Evolutionary conservation across 257 asterid species (phyloP).

Genomic region (Capsicum baccatum): DNA sequence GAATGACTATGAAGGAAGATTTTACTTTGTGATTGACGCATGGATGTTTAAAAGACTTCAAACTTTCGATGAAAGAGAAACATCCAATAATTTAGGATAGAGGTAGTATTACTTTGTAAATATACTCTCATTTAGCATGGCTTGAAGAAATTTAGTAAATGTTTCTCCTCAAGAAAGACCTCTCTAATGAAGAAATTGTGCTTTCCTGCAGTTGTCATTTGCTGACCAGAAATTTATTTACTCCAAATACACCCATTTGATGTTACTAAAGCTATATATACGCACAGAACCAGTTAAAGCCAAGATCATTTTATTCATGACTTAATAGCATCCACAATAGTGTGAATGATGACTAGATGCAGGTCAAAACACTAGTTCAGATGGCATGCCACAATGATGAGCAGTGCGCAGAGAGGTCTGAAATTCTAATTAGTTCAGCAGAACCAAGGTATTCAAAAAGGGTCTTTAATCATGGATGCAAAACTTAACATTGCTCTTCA

Average conservation of each 20-base stretch:
- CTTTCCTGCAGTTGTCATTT: background rate
- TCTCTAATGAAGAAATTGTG: background rate
- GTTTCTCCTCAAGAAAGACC: background rate
- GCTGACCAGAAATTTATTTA: background rate
- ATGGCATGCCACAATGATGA: no score
- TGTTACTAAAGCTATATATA: background rate
- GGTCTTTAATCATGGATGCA: background rate
- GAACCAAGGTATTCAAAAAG: background rate
- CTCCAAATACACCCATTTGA: background rate
- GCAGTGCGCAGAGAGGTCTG: no score
- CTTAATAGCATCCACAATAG: no score
- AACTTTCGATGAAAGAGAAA: no score
- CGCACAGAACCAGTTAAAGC: background rate
- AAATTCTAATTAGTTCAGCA: background rate
- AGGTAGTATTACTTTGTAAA: no score
- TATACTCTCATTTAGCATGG: background rate
- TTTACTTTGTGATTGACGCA: background rate
- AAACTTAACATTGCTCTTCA: background rate
- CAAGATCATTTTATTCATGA: background rate
- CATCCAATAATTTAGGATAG: no score
- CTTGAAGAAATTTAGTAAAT: background rate
- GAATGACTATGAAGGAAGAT: no score
- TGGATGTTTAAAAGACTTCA: background rate
- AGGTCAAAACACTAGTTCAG: no score
- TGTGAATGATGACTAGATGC: no score